Conservation (phyloP, 2,329 filamentous ascomycete species). For the Dryadomyces sulphureus region DNA sequence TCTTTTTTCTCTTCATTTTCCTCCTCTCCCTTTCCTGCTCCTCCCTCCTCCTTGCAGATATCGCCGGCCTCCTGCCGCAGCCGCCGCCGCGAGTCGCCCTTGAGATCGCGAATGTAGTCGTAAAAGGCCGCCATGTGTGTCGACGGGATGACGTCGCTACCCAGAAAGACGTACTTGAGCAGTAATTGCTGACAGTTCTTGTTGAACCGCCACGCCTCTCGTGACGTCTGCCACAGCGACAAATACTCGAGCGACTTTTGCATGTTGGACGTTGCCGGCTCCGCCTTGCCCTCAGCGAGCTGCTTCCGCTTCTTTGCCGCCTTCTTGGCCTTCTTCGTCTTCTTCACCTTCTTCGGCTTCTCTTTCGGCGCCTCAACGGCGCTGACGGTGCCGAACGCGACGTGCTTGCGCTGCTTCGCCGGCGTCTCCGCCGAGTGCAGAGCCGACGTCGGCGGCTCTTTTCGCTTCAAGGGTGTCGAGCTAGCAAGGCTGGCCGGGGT, state of each 20-base stretch:
- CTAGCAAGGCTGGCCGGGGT: no score
- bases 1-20: not conserved
- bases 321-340: constrained; percentile 11
- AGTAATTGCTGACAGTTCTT: constrained; percentile 81
- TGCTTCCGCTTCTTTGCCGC: not conserved
- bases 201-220: constrained; percentile 82
- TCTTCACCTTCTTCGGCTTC: constrained; percentile 16
- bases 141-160: constrained; percentile 53
- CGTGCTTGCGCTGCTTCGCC: constrained; percentile 26
- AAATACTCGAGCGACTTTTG: constrained; percentile 63
- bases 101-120: constrained; percentile 64
- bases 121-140: constrained; percentile 55
- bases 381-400: constrained; percentile 25
- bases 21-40: constrained; percentile 22
- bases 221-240: constrained; percentile 55
- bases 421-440: constrained; percentile 6
- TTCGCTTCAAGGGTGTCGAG: no score
- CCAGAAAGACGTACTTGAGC: constrained; percentile 67
- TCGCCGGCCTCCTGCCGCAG: constrained; percentile 52
- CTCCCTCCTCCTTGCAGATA: constrained; percentile 22
- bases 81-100: constrained; percentile 57
- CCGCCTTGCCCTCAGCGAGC: constrained; percentile 11
- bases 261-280: constrained; percentile 24
- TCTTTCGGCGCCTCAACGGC: constrained; percentile 15
- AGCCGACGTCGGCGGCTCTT: constrained; percentile 6